A percentile compares a stretch with the other conserved stretches of the same genome.
These are phyloP conservation scores for Fomitopsis palustris DNA, from an alignment of 1,284 basidiomycete genomes.

Conservation along the genomic window DNA sequence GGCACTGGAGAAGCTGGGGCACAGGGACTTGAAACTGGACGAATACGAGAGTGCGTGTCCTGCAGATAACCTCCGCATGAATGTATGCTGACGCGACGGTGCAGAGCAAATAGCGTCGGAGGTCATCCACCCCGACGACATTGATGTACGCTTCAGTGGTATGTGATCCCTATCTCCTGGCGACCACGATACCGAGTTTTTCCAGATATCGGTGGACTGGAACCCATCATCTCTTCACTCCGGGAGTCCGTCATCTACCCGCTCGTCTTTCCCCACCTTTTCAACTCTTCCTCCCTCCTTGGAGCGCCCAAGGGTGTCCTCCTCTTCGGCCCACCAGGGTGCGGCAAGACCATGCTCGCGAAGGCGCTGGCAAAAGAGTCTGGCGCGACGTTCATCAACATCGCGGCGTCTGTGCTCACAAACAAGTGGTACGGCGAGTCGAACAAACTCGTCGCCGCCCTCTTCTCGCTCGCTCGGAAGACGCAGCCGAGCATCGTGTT, in stretches of 20 bases:
- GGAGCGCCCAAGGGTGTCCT: constrained; percentile 81
- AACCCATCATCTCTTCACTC: constrained; percentile 87
- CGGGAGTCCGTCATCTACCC: constrained; percentile 97
- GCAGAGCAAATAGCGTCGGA: constrained; percentile 79
- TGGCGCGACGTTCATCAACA: constrained; percentile 95
- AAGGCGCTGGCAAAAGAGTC: constrained; percentile 96
- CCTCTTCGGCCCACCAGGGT: constrained; percentile 89
- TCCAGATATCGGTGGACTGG: constrained; percentile 92
- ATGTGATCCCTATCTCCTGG: constrained; percentile 12
- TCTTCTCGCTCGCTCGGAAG: constrained; percentile 75
- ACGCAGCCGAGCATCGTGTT: constrained; percentile 78
- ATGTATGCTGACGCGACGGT: background rate
- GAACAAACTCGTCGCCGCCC: constrained; percentile 93
- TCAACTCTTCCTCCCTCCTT: constrained; percentile 70
- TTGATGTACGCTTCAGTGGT: constrained; percentile 71
- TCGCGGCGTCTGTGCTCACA: constrained; percentile 75
- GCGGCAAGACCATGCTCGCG: constrained; percentile 94
- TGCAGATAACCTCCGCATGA: background rate
- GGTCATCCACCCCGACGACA: constrained; percentile 85
- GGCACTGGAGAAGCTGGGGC: constrained; percentile 70
- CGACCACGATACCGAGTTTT: background rate
- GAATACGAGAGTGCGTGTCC: constrained; percentile 73
- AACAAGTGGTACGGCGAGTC: constrained; percentile 99
- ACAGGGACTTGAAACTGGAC: constrained; percentile 65
- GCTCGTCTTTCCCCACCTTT: constrained; percentile 88